These are phyloP conservation scores for Hura crepitans DNA, from an alignment of 441 rosid genomes.

Conservation along the genomic window DNA sequence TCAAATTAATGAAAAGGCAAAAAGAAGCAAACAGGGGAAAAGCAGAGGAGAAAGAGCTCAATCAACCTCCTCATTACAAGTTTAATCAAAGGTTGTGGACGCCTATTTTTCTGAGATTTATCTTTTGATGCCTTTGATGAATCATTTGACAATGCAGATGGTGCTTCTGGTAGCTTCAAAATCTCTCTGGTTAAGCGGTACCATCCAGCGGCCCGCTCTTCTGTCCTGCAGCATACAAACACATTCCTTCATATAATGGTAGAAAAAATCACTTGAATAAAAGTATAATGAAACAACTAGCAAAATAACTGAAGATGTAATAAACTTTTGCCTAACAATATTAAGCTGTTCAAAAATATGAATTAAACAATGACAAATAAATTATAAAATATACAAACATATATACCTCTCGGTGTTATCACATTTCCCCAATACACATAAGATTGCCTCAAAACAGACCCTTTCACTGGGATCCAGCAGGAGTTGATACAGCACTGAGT, in stretches of 20 bases:
- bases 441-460: constrained; percentile 96
- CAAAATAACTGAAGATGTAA: constrained; percentile 9
- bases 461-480: constrained; percentile 98
- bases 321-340: constrained; percentile 15
- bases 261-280: constrained; percentile 1
- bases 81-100: constrained; percentile 95
- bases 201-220: constrained; percentile 99
- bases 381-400: constrained; percentile 7
- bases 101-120: constrained; percentile 84
- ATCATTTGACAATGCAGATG: constrained; percentile 55
- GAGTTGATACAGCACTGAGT: constrained; percentile 88
- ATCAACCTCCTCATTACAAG: constrained; percentile 96
- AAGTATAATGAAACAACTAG: constrained; percentile 10
- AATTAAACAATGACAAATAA: background rate
- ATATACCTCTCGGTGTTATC: constrained; percentile 75
- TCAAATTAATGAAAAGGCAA: background rate
- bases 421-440: constrained; percentile 80
- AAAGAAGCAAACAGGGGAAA: background rate
- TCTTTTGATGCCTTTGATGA: constrained; percentile 59
- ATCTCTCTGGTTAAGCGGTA: constrained; percentile 96
- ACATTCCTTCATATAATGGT: constrained; percentile 8
- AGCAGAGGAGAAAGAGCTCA: constrained; percentile 15
- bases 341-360: constrained; percentile 6
- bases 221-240: constrained; percentile 54
- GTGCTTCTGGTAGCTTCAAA: constrained; percentile 93